A percentile compares a stretch with the other conserved stretches of the same genome.
phyloP scores from a whole-genome alignment of 2,329 filamentous ascomycete species.

The Madurella fahalii region DNA sequence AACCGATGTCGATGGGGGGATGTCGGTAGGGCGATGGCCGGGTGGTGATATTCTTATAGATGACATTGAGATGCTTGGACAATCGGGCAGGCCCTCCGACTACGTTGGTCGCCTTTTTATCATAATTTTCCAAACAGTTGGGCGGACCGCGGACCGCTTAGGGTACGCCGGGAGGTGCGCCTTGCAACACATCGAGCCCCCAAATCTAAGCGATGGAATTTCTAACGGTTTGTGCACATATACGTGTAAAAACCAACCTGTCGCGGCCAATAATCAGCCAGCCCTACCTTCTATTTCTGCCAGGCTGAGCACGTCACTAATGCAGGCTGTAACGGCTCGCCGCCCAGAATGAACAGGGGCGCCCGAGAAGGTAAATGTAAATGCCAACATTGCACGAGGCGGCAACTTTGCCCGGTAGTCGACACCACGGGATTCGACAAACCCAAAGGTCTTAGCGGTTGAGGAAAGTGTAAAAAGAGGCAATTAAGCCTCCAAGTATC shows the following conservation, averaged over 20 bases:
- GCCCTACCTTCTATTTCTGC: too few relatives aligned
- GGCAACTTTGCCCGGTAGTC: too few relatives aligned
- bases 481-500: not conserved
- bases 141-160: not conserved
- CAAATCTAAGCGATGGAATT: not conserved
- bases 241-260: not conserved
- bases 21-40: too few relatives aligned
- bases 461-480: too few relatives aligned
- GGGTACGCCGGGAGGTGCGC: not conserved
- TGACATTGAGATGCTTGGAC: too few relatives aligned
- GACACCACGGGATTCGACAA: too few relatives aligned
- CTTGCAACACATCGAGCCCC: not conserved
- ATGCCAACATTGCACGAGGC: not conserved
- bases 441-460: too few relatives aligned
- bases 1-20: too few relatives aligned
- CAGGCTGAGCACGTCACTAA: not conserved
- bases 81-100: too few relatives aligned
- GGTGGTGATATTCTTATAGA: too few relatives aligned
- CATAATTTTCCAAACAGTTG: not conserved
- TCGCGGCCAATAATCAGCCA: not conserved
- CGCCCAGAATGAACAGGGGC: not conserved
- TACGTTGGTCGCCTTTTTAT: too few relatives aligned
- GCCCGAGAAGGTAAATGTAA: not conserved
- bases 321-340: not conserved
- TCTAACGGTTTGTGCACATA: too few relatives aligned